Base-by-base conservation (phyloP, 106 monocot species). In the Triglochin maritima region DNA sequence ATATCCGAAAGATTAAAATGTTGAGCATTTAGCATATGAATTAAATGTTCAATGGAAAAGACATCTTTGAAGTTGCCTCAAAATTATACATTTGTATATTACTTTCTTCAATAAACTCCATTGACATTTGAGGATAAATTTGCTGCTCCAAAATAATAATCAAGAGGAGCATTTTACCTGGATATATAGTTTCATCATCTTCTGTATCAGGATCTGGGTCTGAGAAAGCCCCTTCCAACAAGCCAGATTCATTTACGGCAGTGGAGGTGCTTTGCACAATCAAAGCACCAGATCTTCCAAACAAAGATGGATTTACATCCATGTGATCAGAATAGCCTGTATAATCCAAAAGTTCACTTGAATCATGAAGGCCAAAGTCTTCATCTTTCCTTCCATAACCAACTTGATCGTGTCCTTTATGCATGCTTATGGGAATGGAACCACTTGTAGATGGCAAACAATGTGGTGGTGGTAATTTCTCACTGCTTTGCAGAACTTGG, bases 401-500 rank as follows among this genome's bases (percentile, higher is more conserved):
- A 59, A 72, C 52, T 45, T 64, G 45, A 3, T 81, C 77, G 10
- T 41, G 65, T 65, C 80, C 68, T 50, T 52, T 69, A 56, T 70
- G 55, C 50, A 67, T 41, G 46, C 52, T 4, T 44, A 61, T 46
- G 42, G 44, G 67, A 53, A 45, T 56, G 52, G 50, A 16, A 71
- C 70, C 69, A 62, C 67, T 64, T 59, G 65, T 67, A 50, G 68
- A 47, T 47, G 67, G 74, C 42, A 73, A 57, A 61, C 76, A 59
- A 63, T 78, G 66, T 29, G 76, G 60, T 71, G 50, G 46, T 41
- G 77, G 67, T 54, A 88, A 72, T 54, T 86, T 79, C 55, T 76
- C 77, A 79, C 86, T 93, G 62, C 76, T 93, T 58, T 86, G 77
- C 49, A 93, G 76, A 67, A 88, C 87, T 66, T 85, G 84, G 66